phyloP scores from a whole-genome alignment of 164 flowering plant species.

The Akebia trifoliata region DNA sequence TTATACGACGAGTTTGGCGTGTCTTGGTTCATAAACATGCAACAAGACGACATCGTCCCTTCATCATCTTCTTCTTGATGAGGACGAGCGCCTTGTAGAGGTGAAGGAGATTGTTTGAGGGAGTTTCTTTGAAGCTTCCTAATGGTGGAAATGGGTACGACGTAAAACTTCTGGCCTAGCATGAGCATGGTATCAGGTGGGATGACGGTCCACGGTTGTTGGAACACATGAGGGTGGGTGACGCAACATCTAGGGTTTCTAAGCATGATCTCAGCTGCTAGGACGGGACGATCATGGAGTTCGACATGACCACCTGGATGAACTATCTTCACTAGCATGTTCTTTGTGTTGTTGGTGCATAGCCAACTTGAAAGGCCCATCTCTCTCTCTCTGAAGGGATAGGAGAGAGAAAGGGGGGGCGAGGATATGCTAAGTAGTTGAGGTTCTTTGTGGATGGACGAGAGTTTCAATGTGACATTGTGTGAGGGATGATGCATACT shows the following conservation, averaged over 20 bases:
- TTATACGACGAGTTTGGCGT: slow-evolving; percentile 2
- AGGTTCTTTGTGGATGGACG: background rate
- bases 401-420: background rate
- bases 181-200: slow-evolving; percentile 41
- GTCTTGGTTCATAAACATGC: slow-evolving; percentile 18
- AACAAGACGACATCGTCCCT: slow-evolving; percentile 13
- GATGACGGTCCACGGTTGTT: slow-evolving; percentile 45
- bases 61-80: background rate
- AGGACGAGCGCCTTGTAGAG: background rate
- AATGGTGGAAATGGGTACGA: slow-evolving; percentile 50
- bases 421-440: background rate
- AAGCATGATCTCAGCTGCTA: slow-evolving; percentile 43
- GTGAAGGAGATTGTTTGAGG: slow-evolving; percentile 14
- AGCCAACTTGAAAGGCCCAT: slow-evolving; percentile 39
- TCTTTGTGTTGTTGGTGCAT: slow-evolving; percentile 36
- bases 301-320: slow-evolving; percentile 62
- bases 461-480: no score
- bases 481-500: no score
- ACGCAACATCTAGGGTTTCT: slow-evolving; percentile 58
- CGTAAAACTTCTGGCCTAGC: slow-evolving; percentile 49
- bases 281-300: slow-evolving; percentile 53
- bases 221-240: slow-evolving; percentile 45
- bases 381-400: background rate
- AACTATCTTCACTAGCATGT: slow-evolving; percentile 48
- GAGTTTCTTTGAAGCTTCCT: slow-evolving; percentile 37